Percentiles rank a stretch among this genome's conserved stretches.
phyloP scores from a whole-genome alignment of 331 rosid species.

The Cydonia oblonga region DNA sequence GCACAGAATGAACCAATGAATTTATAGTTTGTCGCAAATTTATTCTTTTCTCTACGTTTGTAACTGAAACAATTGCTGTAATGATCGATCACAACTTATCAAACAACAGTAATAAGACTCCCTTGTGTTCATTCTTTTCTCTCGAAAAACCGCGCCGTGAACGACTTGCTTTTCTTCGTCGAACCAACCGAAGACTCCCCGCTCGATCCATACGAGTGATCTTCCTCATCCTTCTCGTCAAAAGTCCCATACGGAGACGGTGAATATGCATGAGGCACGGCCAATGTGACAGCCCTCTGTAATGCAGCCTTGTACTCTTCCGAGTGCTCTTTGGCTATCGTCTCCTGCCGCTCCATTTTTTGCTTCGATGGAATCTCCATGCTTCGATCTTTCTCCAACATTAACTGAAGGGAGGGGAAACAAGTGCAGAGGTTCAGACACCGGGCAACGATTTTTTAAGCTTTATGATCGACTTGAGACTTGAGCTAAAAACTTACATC shows the following conservation, averaged over 20 bases:
- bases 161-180: constrained; percentile 26
- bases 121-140: neutral
- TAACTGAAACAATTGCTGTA: neutral
- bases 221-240: constrained; percentile 30
- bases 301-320: constrained; percentile 76
- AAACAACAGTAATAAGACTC: neutral
- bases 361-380: constrained; percentile 66
- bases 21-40: neutral
- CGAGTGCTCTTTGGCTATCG: constrained; percentile 44
- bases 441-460: neutral
- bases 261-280: constrained; percentile 66
- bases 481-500: constrained; percentile 43
- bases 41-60: neutral
- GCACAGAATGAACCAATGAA: constrained; percentile 2
- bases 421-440: neutral
- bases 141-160: neutral
- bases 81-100: neutral
- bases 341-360: constrained; percentile 71
- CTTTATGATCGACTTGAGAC: neutral
- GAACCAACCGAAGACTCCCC: constrained; percentile 41
- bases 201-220: constrained; percentile 29
- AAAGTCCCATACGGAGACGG: constrained; percentile 72
- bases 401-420: constrained; percentile 33
- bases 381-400: constrained; percentile 40
- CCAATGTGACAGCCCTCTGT: constrained; percentile 71